Base-by-base conservation (phyloP, 257 asterid species). In the Haberlea rhodopensis region DNA sequence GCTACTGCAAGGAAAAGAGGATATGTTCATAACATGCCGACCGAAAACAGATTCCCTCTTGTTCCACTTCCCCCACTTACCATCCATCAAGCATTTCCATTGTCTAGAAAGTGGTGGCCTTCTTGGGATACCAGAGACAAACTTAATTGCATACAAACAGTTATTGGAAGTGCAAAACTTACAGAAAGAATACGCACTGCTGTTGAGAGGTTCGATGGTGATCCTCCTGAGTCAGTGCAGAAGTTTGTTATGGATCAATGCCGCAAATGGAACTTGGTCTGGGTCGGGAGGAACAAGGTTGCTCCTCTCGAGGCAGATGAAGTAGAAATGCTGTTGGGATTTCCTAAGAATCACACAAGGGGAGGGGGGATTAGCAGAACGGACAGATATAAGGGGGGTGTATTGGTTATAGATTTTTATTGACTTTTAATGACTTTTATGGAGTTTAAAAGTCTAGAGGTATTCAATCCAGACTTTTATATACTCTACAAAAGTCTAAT, bases 361-460 rank as follows among this genome's bases (percentile, higher is more conserved):
- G 99, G 98, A 31, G 97, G 97, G 22, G 97, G 99, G 11, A 84
- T 83, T 5, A 92, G 97, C 49, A 76, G 99, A 70, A 92, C 97
- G 0, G 99, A 92, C 28, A 71, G 97, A 21, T 87, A 82, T 46
- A 92, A n/a, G n/a, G n/a, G n/a, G n/a, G n/a, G n/a, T n/a, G n/a
- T n/a, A n/a, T n/a, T n/a, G n/a, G n/a, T n/a, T n/a, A n/a, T n/a
- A n/a, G n/a, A n/a, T n/a, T n/a, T n/a, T n/a, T n/a, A n/a, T n/a
- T n/a, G n/a, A n/a, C n/a, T n/a, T n/a, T n/a, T n/a, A n/a, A n/a
- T n/a, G n/a, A n/a, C n/a, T n/a, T n/a, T n/a, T n/a, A n/a, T n/a
- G n/a, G n/a, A n/a, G n/a, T n/a, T n/a, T n/a, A n/a, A n/a, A n/a
- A n/a, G n/a, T n/a, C n/a, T n/a, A n/a, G n/a, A n/a, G n/a, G n/a